phyloP scores from a whole-genome alignment of 139 green algal species.

The Micractinium conductrix region DNA sequence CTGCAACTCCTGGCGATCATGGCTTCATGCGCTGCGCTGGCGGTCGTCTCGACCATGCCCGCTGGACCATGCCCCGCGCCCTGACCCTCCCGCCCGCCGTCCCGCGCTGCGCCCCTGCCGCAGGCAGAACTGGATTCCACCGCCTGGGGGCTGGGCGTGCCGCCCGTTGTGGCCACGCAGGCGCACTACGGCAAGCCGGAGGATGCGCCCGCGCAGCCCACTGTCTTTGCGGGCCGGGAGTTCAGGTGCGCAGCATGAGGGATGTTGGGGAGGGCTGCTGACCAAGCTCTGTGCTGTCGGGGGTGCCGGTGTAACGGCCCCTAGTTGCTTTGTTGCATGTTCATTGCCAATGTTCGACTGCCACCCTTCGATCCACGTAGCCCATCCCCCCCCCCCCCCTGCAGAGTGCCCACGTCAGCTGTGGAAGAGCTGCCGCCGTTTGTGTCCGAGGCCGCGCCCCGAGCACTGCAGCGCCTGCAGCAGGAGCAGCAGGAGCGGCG shows the following conservation, averaged over 20 bases:
- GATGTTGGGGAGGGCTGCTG: no score
- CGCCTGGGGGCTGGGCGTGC: constrained; percentile 37
- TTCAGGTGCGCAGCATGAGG: constrained; percentile 45
- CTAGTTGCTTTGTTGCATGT: no score
- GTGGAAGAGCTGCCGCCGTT: constrained; percentile 46
- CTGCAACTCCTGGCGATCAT: no score
- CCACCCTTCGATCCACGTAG: no score
- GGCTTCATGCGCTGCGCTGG: no score
- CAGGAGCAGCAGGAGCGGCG: neutral
- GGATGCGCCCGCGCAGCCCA: constrained; percentile 55
- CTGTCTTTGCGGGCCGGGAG: constrained; percentile 63
- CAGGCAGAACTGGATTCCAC: constrained; percentile 49
- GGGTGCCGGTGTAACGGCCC: no score
- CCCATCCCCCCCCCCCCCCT: no score
- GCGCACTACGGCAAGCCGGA: constrained; percentile 65
- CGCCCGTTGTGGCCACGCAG: constrained; percentile 54
- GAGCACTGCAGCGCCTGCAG: neutral
- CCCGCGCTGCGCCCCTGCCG: neutral
- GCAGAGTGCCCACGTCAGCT: constrained; percentile 39
- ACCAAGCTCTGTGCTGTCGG: no score
- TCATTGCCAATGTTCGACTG: no score
- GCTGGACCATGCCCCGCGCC: neutral
- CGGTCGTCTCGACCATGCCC: no score
- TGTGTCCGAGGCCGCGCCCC: neutral
- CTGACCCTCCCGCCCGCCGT: neutral